Evolutionary conservation across 495 filamentous ascomycete species (phyloP), one percentile per base, ranked within the genome.

Genomic region (Penicillium coffeae): DNA sequence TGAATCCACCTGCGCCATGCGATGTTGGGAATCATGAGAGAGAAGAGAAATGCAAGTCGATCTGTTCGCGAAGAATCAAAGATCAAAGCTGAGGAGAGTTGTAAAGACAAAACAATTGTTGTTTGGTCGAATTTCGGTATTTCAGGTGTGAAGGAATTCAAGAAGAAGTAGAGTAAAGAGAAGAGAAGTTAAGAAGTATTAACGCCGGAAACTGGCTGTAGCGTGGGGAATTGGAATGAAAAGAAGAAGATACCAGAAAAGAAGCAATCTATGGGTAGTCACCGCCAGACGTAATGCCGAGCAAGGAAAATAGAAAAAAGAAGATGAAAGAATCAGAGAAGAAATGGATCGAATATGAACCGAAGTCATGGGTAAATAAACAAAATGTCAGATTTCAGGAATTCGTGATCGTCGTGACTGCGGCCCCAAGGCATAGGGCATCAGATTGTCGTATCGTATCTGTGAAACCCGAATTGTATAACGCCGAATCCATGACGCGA

Each of bases 381-480:
- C 61, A 62, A 57, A 50, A 14, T 32, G 50, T 54, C 55, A 59
- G 45, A 61, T 61, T 64, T 64, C 62, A 38, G 50, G 58, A 47
- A 63, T 58, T 73, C 72, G 62, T 76, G 53, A 73, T 71, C 69
- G 65, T 74, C 68, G 65, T 72, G 61, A 66, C 70, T 66, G 63
- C 65, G 66, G 58, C 52, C 55, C 58, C 50, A 55, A 58, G 55
- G 46, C 34, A 19, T 38, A 15, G 38, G 12, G 7, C 34, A 30
- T 10, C 25, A 10, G 25, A 30, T 5, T 30, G 25, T 5, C 10
- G 25, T 5, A n/a, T n/a, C n/a, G 25, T 30, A 30, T 34, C 32
- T 10, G 25, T 34, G 42, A 42, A 27, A 32, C 32, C 35, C 21
- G 16, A 25, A 15, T 40, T 21, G 41, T 27, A 20, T 48, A 30